Evolutionary conservation across 2,329 filamentous ascomycete genomes (phyloP), one percentile per base, ranked within the genome.

Genomic region (Aspergillus ibericus): DNA sequence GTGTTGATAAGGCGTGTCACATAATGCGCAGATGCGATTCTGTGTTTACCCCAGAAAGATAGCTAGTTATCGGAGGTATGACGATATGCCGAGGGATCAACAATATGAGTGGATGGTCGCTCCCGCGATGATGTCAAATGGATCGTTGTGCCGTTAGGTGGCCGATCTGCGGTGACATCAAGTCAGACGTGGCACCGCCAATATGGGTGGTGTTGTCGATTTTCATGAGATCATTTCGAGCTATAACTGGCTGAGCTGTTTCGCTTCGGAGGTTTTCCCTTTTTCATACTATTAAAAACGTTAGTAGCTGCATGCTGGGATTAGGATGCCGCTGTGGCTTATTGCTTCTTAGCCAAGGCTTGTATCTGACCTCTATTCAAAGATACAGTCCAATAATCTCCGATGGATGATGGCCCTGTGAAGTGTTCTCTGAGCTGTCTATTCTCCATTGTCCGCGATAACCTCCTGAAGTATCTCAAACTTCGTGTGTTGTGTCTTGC

Each of bases 131-230:
- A 48, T 48, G 44, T 48, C 44, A 48, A 32, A 29, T 20, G 22
- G 25, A 32, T 16, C 25, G 25, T 32, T 48, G 44, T 47, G 25
- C 44, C 44, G 25, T 29, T 48, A 32, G 25, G 44, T 48, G 25
- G 44, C 25, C n/a, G 27, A 48, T 48, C 44, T 48, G 44, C 44
- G 25, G 44, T 48, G 44, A 48, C 44, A 48, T 48, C 44, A 48
- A 25, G n/a, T 29, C 44, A 25, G 25, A 48, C 44, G 44, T 48
- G 44, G 44, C 44, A 48, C 27, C 25, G 25, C 44, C 25, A 48
- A 12, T 29, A 48, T 48, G 44, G 38, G 16, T 20, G 38, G 10
- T 42, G 38, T 42, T 42, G 38, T 42, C 9, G 9, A 22, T 12
- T 4, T 4, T 16, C 10, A 20, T 40, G 22, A 40, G n/a, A 16